phyloP scores from a whole-genome alignment of 192 early-diverging fungal genomes.

The Oehlia diaphana region DNA sequence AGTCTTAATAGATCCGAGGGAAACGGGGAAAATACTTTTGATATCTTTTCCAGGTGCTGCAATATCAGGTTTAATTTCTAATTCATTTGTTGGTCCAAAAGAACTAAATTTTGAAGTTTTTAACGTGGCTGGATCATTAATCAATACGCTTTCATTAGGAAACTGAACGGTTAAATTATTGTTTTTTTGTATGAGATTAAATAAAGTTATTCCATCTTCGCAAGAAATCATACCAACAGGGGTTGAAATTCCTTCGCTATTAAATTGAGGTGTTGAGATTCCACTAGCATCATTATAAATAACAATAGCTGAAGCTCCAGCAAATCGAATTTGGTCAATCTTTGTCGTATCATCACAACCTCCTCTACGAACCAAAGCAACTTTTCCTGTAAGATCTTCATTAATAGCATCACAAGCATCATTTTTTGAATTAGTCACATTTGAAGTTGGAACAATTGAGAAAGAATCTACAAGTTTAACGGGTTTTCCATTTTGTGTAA shows the following conservation, averaged over 20 bases:
- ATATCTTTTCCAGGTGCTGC: conserved; percentile 11
- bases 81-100: conserved; percentile 37
- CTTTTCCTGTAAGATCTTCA: conserved; percentile 44
- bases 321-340: conserved; percentile 52
- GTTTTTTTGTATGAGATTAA: not conserved
- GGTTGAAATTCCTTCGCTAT: conserved; percentile 35
- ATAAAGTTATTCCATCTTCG: conserved; percentile 50
- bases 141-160: not conserved
- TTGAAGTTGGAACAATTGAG: conserved; percentile 43
- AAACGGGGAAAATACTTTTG: conserved; percentile 17
- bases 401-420: conserved; percentile 60
- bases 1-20: not conserved
- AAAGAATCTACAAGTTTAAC: conserved; percentile 16
- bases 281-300: conserved; percentile 55
- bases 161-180: not conserved
- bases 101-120: conserved; percentile 6
- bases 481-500: conserved; percentile 17
- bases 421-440: conserved; percentile 33
- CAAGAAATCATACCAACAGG: conserved; percentile 58
- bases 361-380: conserved; percentile 68
- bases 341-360: conserved; percentile 57
- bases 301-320: conserved; percentile 55
- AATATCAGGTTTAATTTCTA: not conserved
- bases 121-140: not conserved
- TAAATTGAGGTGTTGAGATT: conserved; percentile 27